Evolutionary conservation across 2,329 filamentous ascomycete species (phyloP).

Genomic region (Fulvia fulva): DNA sequence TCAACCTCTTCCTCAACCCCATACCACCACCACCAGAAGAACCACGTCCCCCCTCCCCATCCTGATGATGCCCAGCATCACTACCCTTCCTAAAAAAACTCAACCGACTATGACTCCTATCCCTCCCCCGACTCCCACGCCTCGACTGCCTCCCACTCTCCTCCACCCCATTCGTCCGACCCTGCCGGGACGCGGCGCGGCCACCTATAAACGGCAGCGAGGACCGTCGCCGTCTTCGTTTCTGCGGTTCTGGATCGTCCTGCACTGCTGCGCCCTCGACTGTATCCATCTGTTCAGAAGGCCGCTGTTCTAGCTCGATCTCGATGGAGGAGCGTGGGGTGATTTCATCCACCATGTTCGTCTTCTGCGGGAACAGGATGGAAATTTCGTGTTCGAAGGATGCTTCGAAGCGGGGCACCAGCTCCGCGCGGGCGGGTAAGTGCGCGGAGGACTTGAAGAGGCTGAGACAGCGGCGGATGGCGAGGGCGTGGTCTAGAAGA

Average conservation of each 20-base stretch:
- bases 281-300: conserved; percentile 6
- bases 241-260: conserved; percentile 8
- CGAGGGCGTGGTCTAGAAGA: conserved; percentile 81
- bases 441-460: conserved; percentile 58
- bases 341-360: conserved; percentile 19
- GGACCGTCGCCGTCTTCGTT: conserved; percentile 15
- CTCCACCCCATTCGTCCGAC: conserved; percentile 16
- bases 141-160: conserved; percentile 26
- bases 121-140: conserved; percentile 16
- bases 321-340: conserved; percentile 21
- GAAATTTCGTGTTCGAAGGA: conserved; percentile 44
- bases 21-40: not conserved
- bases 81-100: conserved; percentile 23
- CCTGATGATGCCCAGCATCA: conserved; percentile 6
- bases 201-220: conserved; percentile 31
- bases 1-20: conserved; percentile 69
- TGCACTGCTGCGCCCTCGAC: conserved; percentile 6
- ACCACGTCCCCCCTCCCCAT: conserved; percentile 5
- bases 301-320: not conserved
- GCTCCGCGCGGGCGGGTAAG: conserved; percentile 45
- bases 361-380: conserved; percentile 36
- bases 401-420: conserved; percentile 39
- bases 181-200: conserved; percentile 28
- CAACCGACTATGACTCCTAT: conserved; percentile 25
- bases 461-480: conserved; percentile 75